These are phyloP conservation scores for Fusarium mexicanum DNA, from an alignment of 2,329 filamentous ascomycete species.

Conservation along the genomic window DNA sequence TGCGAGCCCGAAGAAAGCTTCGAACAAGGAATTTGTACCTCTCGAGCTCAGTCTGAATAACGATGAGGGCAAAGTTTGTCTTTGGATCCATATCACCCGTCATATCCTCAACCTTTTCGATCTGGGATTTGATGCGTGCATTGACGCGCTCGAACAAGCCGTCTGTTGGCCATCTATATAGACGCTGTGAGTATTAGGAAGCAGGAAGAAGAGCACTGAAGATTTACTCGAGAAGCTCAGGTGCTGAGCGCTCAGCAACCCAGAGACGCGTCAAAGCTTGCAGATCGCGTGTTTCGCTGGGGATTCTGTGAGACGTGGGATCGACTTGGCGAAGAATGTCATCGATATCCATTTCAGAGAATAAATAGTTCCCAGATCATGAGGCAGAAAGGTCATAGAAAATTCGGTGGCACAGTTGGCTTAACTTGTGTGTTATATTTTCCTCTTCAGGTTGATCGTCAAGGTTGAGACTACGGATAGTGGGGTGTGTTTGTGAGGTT, in stretches of 20 bases:
- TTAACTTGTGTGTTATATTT: not conserved
- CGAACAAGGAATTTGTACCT: conserved; percentile 91
- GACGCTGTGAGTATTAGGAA: not conserved
- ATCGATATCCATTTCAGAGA: conserved; percentile 74
- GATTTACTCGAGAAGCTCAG: conserved; percentile 82
- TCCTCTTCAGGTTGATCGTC: not conserved
- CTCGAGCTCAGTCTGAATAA: conserved; percentile 96
- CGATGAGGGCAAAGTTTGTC: conserved; percentile 91
- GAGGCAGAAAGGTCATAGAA: not conserved
- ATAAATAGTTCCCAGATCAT: no score
- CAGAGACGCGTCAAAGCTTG: conserved; percentile 91
- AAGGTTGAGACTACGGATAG: conserved; percentile 12
- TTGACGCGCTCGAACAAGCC: conserved; percentile 85
- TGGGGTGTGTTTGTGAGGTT: conserved; percentile 14
- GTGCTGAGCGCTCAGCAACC: conserved; percentile 90
- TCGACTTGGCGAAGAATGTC: conserved; percentile 82
- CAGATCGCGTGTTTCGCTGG: conserved; percentile 75
- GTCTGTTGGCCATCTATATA: conserved; percentile 73
- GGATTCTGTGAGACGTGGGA: conserved; percentile 62
- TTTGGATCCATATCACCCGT: conserved; percentile 88
- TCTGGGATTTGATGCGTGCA: conserved; percentile 74
- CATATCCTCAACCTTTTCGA: conserved; percentile 77
- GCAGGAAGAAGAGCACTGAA: not conserved
- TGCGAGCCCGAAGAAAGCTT: conserved; percentile 82
- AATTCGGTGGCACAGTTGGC: not conserved